Percentiles rank a stretch among this genome's conserved stretches.
These are phyloP conservation scores for Boletus subparvulus DNA, from an alignment of 768 basidiomycete genomes.

Conservation along the genomic window DNA sequence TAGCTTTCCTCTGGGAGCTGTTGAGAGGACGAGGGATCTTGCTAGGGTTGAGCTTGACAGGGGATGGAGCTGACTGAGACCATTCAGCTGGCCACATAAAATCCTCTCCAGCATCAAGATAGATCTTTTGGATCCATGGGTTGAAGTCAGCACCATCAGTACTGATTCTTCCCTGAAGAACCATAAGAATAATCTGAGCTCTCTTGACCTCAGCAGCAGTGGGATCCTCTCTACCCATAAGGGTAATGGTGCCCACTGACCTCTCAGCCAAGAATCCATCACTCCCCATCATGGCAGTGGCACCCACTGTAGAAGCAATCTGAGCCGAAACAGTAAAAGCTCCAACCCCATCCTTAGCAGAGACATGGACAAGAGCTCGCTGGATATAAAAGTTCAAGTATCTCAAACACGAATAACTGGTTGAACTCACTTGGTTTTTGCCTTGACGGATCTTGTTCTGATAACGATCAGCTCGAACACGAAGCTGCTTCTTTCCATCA, in stretches of 20 bases:
- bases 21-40: constrained; percentile 36
- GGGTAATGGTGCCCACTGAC: constrained; percentile 38
- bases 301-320: constrained; percentile 12
- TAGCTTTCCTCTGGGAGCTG: constrained; percentile 38
- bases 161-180: constrained; percentile 35
- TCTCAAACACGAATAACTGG: background rate
- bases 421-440: constrained; percentile 37
- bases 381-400: constrained; percentile 2
- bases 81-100: constrained; percentile 41
- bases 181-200: constrained; percentile 27
- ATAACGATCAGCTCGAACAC: constrained; percentile 26
- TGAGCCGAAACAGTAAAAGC: constrained; percentile 24
- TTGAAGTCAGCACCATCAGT: constrained; percentile 30
- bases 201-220: constrained; percentile 58
- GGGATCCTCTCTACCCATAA: constrained; percentile 54
- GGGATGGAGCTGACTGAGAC: constrained; percentile 16
- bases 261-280: constrained; percentile 31
- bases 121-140: constrained; percentile 41
- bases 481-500: constrained; percentile 13
- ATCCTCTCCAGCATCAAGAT: constrained; percentile 26
- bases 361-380: constrained; percentile 25
- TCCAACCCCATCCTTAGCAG: constrained; percentile 18
- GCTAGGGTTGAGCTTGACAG: constrained; percentile 15
- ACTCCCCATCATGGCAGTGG: constrained; percentile 22
- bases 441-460: constrained; percentile 34